Conservation (phyloP, 805 yeast genomes). For the Kurtzmaniella cleridarum region DNA sequence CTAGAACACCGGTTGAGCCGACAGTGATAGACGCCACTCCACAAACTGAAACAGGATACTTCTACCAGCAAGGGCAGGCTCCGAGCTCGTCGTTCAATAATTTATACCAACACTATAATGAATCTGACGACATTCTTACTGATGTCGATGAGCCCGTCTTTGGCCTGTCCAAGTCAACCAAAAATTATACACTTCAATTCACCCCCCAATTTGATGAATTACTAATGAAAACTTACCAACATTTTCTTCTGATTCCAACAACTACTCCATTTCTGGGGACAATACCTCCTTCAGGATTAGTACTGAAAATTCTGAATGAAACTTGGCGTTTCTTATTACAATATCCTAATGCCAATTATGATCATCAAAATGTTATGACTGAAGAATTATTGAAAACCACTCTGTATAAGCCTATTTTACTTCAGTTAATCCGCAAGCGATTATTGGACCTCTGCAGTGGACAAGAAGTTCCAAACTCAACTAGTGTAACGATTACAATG, state of each 20-base stretch:
- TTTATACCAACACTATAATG: constrained; percentile 28
- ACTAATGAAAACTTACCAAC: constrained; percentile 28
- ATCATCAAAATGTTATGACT: constrained; percentile 27
- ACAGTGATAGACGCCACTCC: constrained; percentile 9
- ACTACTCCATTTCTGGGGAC: constrained; percentile 41
- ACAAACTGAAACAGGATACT: constrained; percentile 1
- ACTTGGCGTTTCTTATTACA: constrained; percentile 24
- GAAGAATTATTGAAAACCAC: constrained; percentile 26
- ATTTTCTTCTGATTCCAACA: constrained; percentile 35
- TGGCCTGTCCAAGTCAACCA: constrained; percentile 14
- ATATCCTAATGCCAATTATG: constrained; percentile 20
- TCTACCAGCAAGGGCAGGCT: not conserved
- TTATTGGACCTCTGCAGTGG: constrained; percentile 31
- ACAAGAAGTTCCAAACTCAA: constrained; percentile 17
- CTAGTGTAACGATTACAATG: constrained; percentile 19
- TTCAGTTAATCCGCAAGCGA: constrained; percentile 38
- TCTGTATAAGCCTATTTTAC: constrained; percentile 31
- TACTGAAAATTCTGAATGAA: constrained; percentile 39
- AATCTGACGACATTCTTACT: constrained; percentile 38
- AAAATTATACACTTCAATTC: constrained; percentile 29
- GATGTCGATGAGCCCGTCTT: constrained; percentile 28
- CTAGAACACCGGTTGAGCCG: constrained; percentile 34
- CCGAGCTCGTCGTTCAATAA: not conserved
- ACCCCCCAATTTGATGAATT: constrained; percentile 33
- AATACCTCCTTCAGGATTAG: constrained; percentile 41